Percentiles rank a stretch among this genome's conserved stretches.
These are phyloP conservation scores for Picochlorum sp. DNA, from an alignment of 139 green algal genomes.

Conservation along the genomic window DNA sequence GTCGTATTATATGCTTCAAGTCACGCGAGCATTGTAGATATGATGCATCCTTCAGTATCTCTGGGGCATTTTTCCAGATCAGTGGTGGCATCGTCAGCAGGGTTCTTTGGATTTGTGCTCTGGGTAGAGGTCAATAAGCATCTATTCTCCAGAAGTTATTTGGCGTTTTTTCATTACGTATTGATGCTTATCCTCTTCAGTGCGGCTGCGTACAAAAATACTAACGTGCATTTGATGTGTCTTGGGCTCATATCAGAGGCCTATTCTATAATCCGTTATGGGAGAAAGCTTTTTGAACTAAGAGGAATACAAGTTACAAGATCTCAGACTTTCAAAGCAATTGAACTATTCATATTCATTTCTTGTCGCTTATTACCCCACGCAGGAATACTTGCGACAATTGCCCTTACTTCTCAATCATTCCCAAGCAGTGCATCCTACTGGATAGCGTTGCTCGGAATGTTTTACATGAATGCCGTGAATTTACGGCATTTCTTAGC, in stretches of 20 bases:
- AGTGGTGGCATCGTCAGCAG: constrained; percentile 32
- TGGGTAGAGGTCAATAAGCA: constrained; percentile 40
- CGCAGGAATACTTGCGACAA: neutral
- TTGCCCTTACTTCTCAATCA: neutral
- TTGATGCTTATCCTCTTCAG: constrained; percentile 54
- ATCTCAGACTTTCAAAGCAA: neutral
- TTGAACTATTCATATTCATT: neutral
- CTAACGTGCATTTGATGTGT: constrained; percentile 24
- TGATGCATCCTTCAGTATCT: constrained; percentile 1
- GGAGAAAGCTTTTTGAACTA: neutral
- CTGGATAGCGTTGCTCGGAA: neutral
- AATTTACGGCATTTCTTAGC: neutral
- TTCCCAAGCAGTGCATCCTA: neutral
- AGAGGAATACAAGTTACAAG: neutral
- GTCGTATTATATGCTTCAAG: constrained; percentile 14
- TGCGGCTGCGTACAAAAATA: constrained; percentile 41
- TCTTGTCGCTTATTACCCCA: neutral
- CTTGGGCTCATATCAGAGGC: constrained; percentile 23
- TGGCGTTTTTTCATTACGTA: constrained; percentile 51
- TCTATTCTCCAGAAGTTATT: constrained; percentile 16
- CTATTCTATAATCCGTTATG: constrained; percentile 1
- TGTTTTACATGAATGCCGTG: neutral
- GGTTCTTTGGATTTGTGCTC: constrained; percentile 65
- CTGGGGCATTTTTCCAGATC: constrained; percentile 6
- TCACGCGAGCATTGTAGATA: constrained; percentile 17